phyloP scores from a whole-genome alignment of 192 early-diverging fungal species.

The Gryganskiella cystojenkinii region DNA sequence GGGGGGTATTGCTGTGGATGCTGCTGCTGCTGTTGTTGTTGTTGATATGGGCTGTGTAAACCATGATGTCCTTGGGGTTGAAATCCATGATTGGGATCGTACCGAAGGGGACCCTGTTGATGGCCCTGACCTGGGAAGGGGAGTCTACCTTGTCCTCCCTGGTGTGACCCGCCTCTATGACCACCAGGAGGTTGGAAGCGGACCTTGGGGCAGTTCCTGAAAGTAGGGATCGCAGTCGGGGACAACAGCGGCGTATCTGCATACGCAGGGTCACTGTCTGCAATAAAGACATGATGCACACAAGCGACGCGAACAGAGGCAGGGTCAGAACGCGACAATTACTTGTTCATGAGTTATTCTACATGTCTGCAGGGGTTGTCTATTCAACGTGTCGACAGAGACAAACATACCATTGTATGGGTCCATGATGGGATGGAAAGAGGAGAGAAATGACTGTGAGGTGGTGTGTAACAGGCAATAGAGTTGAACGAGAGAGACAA shows the following conservation, averaged over 20 bases:
- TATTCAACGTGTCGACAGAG: no score
- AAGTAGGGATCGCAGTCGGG: conserved; percentile 55
- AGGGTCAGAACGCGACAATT: no score
- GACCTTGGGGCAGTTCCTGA: conserved; percentile 44
- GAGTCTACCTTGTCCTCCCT: background rate
- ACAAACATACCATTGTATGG: conserved; percentile 43
- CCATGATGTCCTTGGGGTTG: conserved; percentile 24
- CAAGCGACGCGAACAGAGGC: conserved; percentile 3
- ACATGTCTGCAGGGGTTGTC: no score
- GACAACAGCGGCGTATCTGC: conserved; percentile 54
- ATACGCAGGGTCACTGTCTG: conserved; percentile 59
- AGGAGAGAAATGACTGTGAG: no score
- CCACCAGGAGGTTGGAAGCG: conserved; percentile 24
- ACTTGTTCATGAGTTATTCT: no score
- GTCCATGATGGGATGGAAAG: no score
- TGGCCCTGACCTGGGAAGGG: background rate
- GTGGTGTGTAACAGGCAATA: background rate
- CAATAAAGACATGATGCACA: background rate
- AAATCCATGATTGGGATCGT: conserved; percentile 37
- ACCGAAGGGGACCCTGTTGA: conserved; percentile 26
- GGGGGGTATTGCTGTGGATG: background rate
- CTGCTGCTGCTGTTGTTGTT: conserved; percentile 4
- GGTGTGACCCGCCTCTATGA: conserved; percentile 13
- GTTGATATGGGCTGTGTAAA: conserved; percentile 22
- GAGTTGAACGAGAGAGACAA: background rate